Base-by-base conservation (phyloP, 768 basidiomycete species). In the Agaricus subrufescens region DNA sequence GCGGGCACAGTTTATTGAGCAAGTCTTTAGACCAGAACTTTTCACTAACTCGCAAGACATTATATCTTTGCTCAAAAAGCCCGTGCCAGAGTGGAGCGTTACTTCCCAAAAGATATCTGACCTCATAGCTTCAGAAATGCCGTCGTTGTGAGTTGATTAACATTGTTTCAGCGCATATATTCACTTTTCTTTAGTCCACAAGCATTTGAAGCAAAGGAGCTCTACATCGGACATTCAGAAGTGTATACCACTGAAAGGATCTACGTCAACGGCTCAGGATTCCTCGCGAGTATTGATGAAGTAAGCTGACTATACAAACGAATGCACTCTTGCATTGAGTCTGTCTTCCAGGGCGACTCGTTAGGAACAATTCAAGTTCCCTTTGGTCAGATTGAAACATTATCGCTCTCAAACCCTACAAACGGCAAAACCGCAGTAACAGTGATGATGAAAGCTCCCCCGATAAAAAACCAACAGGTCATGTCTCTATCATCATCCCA, bases 11-110 rank as follows among this genome's bases (percentile, higher is more conserved):
- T 87, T 83, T 59, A 75, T 85, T 50, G 72, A 74, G 39, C 72
- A 80, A 46, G 81, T 84, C 12, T 78, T 86, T 59, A 66, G 75
- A 52, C 61, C 73, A 8, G 65, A 68, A 8, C 57, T 69, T 4
- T 75, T 77, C 52, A 63, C 67, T 19, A 73, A 72, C 52, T 71
- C 71, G 44, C 53, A 61, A 19, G 69, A 73, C 37, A 65, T 86
- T 6, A 64, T 75, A 1, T 56, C 66, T 34, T 63, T 76, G 14
- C 60, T 87, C 52, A 72, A 77, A 54, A 65, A 71, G 14, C 71
- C 77, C 5, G 66, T 73, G 19, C 67, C 67, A 25, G 73, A 82
- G 46, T 87, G 86, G 86, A 80, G 81, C 52, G 64, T 71, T n/a
- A 75, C 79, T 3, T 71, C 78, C 6, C 60, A 68, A 15, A 74